Evolutionary conservation across 371 early-diverging fungal species (phyloP), one percentile per base, ranked within the genome.

Genomic region (Saksenaea vasiformis): DNA sequence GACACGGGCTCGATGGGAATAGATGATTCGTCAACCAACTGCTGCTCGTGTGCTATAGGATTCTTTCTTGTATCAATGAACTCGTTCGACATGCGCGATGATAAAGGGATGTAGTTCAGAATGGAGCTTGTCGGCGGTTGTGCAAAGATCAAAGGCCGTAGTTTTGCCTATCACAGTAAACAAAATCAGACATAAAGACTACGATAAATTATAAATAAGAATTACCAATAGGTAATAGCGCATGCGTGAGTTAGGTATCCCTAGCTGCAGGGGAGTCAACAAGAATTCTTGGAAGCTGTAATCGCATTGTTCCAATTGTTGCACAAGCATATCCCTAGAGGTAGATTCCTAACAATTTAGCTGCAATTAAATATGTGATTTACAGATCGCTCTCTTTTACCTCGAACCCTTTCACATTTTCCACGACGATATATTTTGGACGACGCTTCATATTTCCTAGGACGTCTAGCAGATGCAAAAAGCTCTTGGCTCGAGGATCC

Each of bases 381-480:
- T 51, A 31, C 13, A 27, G 44, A 15, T 19, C 60, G 53, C 10
- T 56, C 28, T 36, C 26, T 31, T 28, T 53, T 72, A 80, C 88
- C 71, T 94, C 94, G 60, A 94, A 93, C 3, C 93, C 93, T 44
- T 87, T 86, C 37, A 94, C 95, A 70, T 94, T 93, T 71, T 94
- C 95, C 5, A 94, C 76, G 19, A 93, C 70, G 36, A 94, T 71
- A 59, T 89, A 91, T 36, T 69, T 82, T 0, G 93, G 93, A 26
- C 79, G 74, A 58, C 88, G 73, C n/a, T 76, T 59, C 67, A 90
- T 77, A 58, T 73, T 73, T 15, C 66, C 76, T 15, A 92, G 70
- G 14, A 91, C 79, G 22, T 87, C 76, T 65, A 94, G 76, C 17
- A 93, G 60, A 56, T 88, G 84, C 4, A 93, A 75, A 58, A 93